Base-by-base conservation (phyloP, 2,329 filamentous ascomycete species). In the Trichoderma sp. region DNA sequence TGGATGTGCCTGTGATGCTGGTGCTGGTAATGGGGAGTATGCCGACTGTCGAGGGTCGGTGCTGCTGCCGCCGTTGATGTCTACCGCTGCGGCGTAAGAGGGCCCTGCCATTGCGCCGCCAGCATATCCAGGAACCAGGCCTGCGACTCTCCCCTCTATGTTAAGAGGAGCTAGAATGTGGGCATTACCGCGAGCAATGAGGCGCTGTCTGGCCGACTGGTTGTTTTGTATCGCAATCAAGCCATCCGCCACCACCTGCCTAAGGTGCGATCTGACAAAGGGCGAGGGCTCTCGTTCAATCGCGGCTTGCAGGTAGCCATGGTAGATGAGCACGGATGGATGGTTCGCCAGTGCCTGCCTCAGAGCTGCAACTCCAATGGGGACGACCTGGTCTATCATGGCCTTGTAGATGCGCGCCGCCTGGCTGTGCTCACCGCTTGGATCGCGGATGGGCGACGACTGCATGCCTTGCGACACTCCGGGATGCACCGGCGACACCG, bases 371-470 rank as follows among this genome's bases (percentile, higher is more conserved):
- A 83, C 82, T 0, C 89, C 89, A 66, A 85, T 83, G 0, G 85
- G 83, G 0, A 91, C 82, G 15, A 85, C 80, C 6, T 82, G 79
- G 71, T 91, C 87, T 66, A 91, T 88, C 72, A 89, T 79, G 11
- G 82, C 81, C 43, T 81, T 84, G 67, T 87, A 86, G 4, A 84
- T 83, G n/a, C 79, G 77, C 11, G 82, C 78, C 7, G 82, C 79
- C 64, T 81, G 79, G 70, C 39, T 76, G 74, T 21, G 76, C 71
- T 57, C 78, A 74, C 53, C 56, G 56, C 26, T 63, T 26, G 70
- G 70, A 34, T 73, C 71, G 9, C 57, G 60, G n/a, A 68, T 63
- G 6, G 63, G 64, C 47, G 71, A 47, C 3, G 53, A 36, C 21
- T 66, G 65, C 71, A 72, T 69, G 65, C 60, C 39, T 5, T 70